phyloP scores from a whole-genome alignment of 176 grass and related monocot species.

The Cenchrus americanus region DNA sequence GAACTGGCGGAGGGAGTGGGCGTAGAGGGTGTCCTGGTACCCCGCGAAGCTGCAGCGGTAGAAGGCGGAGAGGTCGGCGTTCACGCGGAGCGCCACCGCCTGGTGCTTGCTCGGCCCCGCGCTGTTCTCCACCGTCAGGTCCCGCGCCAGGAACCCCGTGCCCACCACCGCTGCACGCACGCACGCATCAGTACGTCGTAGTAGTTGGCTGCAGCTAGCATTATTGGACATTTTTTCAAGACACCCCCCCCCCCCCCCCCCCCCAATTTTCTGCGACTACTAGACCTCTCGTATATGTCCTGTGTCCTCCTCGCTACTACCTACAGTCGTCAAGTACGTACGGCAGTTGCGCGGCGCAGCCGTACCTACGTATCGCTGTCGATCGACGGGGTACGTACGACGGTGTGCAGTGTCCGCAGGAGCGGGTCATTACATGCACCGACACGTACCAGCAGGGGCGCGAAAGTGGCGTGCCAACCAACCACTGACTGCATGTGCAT shows the following conservation, averaged over 20 bases:
- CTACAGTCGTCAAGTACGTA: neutral
- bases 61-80: slow-evolving; percentile 70
- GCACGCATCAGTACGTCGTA: no score
- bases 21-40: slow-evolving; percentile 94
- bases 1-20: slow-evolving; percentile 93
- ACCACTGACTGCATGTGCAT: neutral
- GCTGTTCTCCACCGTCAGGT: slow-evolving; percentile 88
- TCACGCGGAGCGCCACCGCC: slow-evolving; percentile 73
- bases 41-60: slow-evolving; percentile 86
- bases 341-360: neutral
- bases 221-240: no score
- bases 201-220: no score
- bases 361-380: no score
- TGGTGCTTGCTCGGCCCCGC: slow-evolving; percentile 80
- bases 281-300: no score
- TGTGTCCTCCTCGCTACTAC: no score
- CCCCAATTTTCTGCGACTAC: no score
- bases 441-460: neutral
- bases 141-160: slow-evolving; percentile 67
- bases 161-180: slow-evolving; percentile 66
- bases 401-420: no score
- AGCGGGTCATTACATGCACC: neutral
- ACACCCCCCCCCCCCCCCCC: no score
- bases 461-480: slow-evolving; percentile 29
- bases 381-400: no score